A percentile compares a stretch with the other conserved stretches of the same genome.
Conservation (phyloP, 1,139 yeast species). For the Debaryomyces udenii region DNA sequence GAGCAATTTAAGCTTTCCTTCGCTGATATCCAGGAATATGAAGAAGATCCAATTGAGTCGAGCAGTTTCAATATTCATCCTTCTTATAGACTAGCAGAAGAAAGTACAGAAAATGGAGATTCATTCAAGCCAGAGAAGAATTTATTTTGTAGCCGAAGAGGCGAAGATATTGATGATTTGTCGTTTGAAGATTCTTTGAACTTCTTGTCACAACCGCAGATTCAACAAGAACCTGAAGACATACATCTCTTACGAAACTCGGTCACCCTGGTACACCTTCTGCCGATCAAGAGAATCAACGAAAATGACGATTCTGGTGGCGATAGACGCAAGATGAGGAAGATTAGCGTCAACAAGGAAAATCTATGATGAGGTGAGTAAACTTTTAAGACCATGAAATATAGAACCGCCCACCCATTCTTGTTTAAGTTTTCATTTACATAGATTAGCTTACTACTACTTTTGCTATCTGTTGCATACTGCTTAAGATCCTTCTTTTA, state of each 20-base stretch:
- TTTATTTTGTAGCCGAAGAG: not conserved
- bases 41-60: constrained; percentile 10
- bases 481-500: too few relatives aligned
- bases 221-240: not conserved
- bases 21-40: not conserved
- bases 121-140: not conserved
- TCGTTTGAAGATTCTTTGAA: constrained; percentile 23
- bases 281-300: not conserved
- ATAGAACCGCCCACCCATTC: too few relatives aligned
- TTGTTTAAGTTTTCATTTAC: too few relatives aligned
- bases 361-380: not conserved
- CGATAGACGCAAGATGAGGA: constrained; percentile 6
- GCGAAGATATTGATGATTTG: constrained; percentile 14
- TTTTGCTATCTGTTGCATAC: too few relatives aligned
- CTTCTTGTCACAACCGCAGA: constrained; percentile 17
- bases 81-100: not conserved
- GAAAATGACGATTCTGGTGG: not conserved
- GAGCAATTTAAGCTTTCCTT: constrained; percentile 1
- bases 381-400: too few relatives aligned
- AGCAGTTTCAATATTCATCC: constrained; percentile 6
- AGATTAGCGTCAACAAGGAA: constrained; percentile 8
- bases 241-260: not conserved
- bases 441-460: too few relatives aligned
- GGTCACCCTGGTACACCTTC: not conserved
- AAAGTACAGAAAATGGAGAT: not conserved